Base-by-base conservation (phyloP, 2,329 filamentous ascomycete genomes). In the Pseudogymnoascus sp. region DNA sequence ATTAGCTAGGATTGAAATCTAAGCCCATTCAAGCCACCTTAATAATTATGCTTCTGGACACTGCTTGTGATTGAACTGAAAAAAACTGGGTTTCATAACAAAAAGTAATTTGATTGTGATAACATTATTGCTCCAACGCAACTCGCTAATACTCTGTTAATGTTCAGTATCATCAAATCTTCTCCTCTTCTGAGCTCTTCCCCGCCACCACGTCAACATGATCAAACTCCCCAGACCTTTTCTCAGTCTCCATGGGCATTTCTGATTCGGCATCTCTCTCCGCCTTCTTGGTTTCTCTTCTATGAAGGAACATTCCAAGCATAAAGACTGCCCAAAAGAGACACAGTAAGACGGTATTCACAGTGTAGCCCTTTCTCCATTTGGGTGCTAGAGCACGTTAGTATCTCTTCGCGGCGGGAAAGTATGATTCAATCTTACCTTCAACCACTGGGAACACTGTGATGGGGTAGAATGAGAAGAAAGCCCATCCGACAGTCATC, bases 401-500 rank as follows among this genome's bases (percentile, higher is more conserved):
- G 25, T 1, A 31, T 52, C 23, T 52, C n/a, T 12, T 7, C 11
- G 3, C 0, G n/a, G 60, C 4, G 11, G 12, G 2, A 12, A 16
- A 8, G n/a, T 59, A 4, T n/a, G 33, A 1, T 21, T 23, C 11
- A 9, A 37, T 60, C 21, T 31, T 63, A 64, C 64, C 65, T 63
- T 72, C 69, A 0, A 72, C 52, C 11, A 71, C 68, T 7, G 71
- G 71, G 33, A 72, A 72, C 1, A 70, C 68, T 2, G 70, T 67
- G 28, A 72, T 70, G 0, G 71, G 71, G 23, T 70, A 72, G 18
- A 71, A 71, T 12, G 67, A 66, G 65, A 70, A 69, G 61, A 71
- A 67, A 1, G 66, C 69, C 70, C 69, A 71, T 1, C 69, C 71
- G 9, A 71, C 63, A 4, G 73, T 74, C 71, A 75, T 73, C 73